Conservation (phyloP, 2,329 filamentous ascomycete species). For the Aureobasidium sp. region DNA sequence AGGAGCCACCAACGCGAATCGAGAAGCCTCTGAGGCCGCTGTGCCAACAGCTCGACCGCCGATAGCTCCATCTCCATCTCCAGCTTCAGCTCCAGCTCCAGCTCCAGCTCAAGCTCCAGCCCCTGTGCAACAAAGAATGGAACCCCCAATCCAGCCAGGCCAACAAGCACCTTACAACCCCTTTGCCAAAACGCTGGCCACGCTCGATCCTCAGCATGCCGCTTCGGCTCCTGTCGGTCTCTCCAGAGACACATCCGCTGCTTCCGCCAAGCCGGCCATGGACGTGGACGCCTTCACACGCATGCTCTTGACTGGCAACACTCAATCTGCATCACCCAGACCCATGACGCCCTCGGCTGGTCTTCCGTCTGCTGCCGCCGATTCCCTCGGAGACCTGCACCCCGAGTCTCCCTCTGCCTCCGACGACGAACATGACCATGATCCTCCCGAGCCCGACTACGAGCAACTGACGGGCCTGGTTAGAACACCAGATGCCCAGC, state of each 20-base stretch:
- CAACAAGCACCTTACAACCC: constrained; percentile 27
- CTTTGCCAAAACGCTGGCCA: constrained; percentile 26
- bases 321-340: constrained; percentile 23
- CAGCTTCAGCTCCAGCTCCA: background rate
- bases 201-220: constrained; percentile 19
- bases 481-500: constrained; percentile 18
- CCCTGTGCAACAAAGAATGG: background rate
- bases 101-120: background rate
- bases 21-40: background rate
- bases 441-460: constrained; percentile 34
- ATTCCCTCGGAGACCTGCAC: constrained; percentile 31
- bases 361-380: constrained; percentile 32
- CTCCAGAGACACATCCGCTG: background rate
- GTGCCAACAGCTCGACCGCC: background rate
- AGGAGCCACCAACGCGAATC: background rate
- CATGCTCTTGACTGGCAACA: constrained; percentile 62
- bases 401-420: constrained; percentile 47
- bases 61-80: too few species aligned
- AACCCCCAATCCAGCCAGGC: background rate
- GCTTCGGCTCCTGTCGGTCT: background rate
- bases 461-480: constrained; percentile 27
- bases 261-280: constrained; percentile 35
- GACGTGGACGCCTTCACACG: constrained; percentile 71
- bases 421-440: constrained; percentile 35
- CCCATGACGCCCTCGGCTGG: background rate